These are phyloP conservation scores for Cystofilobasidium macerans DNA, from an alignment of 768 basidiomycete species.

Conservation along the genomic window DNA sequence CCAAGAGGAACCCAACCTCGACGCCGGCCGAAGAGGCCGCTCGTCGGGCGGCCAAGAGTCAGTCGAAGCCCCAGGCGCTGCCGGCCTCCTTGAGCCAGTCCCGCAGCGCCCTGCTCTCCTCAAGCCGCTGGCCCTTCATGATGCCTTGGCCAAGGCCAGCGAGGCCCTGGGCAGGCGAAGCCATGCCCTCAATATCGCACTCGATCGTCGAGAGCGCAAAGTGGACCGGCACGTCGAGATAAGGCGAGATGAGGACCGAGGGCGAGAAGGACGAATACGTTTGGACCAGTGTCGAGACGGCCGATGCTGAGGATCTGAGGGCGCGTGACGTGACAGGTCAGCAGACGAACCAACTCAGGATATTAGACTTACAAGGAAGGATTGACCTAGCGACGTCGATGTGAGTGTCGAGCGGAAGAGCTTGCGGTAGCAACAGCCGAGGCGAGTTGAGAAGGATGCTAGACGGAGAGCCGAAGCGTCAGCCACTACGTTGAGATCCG, in stretches of 20 bases:
- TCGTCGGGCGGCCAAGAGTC: no score
- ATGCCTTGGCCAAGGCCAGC: neutral
- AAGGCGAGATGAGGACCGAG: neutral
- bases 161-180: neutral
- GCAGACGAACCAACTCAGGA: neutral
- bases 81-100: neutral
- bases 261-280: neutral
- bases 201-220: neutral
- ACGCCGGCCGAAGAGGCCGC: no score
- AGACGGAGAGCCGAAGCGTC: no score
- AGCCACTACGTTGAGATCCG: no score
- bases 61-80: neutral
- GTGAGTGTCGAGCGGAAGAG: neutral
- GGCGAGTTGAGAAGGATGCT: constrained; percentile 2
- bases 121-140: neutral
- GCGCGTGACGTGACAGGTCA: neutral
- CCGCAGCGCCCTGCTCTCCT: neutral
- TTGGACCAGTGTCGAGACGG: neutral
- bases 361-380: neutral
- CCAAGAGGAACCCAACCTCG: no score
- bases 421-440: neutral
- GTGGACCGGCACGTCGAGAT: neutral
- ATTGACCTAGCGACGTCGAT: neutral
- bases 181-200: neutral
- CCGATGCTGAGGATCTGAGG: neutral